These are phyloP conservation scores for Lathyrus aphaca DNA, from an alignment of 306 rosid species.

Conservation along the genomic window DNA sequence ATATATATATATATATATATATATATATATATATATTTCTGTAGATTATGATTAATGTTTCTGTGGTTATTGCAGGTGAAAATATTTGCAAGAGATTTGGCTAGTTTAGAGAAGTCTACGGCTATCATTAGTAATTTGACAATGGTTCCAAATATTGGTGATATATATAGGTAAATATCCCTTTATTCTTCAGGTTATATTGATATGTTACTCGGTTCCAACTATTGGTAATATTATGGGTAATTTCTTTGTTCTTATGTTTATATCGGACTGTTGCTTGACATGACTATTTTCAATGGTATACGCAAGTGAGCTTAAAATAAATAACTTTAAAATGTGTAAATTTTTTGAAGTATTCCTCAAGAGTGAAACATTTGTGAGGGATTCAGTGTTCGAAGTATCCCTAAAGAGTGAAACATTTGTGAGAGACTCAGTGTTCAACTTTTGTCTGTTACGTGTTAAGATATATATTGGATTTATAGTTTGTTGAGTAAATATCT, in stretches of 20 bases:
- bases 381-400: not conserved
- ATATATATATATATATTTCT: not conserved
- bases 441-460: not conserved
- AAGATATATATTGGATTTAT: no score
- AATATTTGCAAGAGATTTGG: constrained; percentile 80
- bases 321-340: not conserved
- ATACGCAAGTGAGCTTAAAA: not conserved
- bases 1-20: not conserved
- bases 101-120: constrained; percentile 80
- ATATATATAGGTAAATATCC: constrained; percentile 75
- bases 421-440: constrained; percentile 13
- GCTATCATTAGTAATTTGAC: constrained; percentile 82
- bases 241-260: constrained; percentile 38
- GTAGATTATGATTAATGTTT: constrained; percentile 14
- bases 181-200: constrained; percentile 21
- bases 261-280: constrained; percentile 33
- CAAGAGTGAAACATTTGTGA: no score
- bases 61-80: constrained; percentile 72
- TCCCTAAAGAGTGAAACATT: constrained; percentile 3
- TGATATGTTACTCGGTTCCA: constrained; percentile 61
- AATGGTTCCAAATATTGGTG: constrained; percentile 91
- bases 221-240: constrained; percentile 82
- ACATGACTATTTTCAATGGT: not conserved
- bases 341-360: no score
- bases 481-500: no score